A percentile compares a stretch with the other conserved stretches of the same genome.
These are phyloP conservation scores for Raffaelea arxii DNA, from an alignment of 2,329 filamentous ascomycete species.

Conservation along the genomic window DNA sequence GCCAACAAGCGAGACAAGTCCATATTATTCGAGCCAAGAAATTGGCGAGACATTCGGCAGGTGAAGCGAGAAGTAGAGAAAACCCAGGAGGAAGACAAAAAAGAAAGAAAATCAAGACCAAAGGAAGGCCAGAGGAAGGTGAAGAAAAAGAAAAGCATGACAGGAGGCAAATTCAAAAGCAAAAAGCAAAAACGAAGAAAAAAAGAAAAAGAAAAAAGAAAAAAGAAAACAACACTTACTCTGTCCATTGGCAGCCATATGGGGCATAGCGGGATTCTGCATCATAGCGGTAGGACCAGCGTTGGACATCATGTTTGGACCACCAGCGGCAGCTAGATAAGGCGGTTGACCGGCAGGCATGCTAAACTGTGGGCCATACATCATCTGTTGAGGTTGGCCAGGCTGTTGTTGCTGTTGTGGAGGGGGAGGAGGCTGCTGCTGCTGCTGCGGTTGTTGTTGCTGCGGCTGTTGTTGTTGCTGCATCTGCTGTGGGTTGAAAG, in stretches of 20 bases:
- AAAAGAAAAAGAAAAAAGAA: slow-evolving; percentile 6
- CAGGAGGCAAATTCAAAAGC: neutral
- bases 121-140: slow-evolving; percentile 1
- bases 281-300: slow-evolving; percentile 50
- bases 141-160: slow-evolving; percentile 4
- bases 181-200: neutral
- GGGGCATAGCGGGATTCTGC: slow-evolving; percentile 50
- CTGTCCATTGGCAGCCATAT: slow-evolving; percentile 50
- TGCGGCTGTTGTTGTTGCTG: slow-evolving; percentile 30
- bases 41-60: neutral
- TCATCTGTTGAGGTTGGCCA: slow-evolving; percentile 40
- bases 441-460: slow-evolving; percentile 9
- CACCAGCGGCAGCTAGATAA: slow-evolving; percentile 30
- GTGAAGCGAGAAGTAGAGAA: neutral
- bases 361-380: slow-evolving; percentile 49
- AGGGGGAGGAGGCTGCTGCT: slow-evolving; percentile 21
- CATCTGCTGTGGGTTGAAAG: slow-evolving; percentile 41
- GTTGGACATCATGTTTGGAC: slow-evolving; percentile 46
- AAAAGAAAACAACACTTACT: slow-evolving; percentile 34
- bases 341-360: slow-evolving; percentile 38
- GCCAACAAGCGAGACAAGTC: neutral
- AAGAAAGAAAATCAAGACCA: neutral
- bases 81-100: neutral
- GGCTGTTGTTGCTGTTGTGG: too few relatives aligned
- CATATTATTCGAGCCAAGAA: neutral